A percentile compares a stretch with the other conserved stretches of the same genome.
Evolutionary conservation across 2,329 filamentous ascomycete species (phyloP).

Genomic region (Colletotrichum sp.): DNA sequence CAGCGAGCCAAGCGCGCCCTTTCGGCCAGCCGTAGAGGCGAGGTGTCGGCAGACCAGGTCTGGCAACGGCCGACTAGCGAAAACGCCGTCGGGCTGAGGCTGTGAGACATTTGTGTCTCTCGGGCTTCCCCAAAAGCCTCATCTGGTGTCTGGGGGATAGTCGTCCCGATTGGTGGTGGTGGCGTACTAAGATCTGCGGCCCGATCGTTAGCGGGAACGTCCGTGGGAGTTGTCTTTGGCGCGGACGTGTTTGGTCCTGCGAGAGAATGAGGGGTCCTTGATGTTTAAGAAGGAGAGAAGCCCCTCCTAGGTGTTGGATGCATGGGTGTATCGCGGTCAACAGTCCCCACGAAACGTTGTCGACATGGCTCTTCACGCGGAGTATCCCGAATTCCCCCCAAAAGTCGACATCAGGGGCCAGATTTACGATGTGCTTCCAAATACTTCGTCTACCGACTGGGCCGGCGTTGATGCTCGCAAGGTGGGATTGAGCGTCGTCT

Average conservation of each 20-base stretch:
- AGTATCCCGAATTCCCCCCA: slow-evolving; percentile 1
- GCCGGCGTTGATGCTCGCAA: background rate
- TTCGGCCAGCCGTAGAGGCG: background rate
- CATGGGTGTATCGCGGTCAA: background rate
- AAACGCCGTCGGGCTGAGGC: background rate
- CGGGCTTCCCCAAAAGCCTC: slow-evolving; percentile 3
- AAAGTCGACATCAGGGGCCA: slow-evolving; percentile 9
- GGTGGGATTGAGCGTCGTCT: background rate
- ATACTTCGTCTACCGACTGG: background rate
- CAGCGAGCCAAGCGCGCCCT: background rate
- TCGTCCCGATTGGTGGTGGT: background rate
- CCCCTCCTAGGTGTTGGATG: background rate
- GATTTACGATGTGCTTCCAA: slow-evolving; percentile 10
- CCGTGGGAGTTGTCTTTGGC: background rate
- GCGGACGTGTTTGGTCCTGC: background rate
- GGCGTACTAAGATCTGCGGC: background rate
- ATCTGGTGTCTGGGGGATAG: background rate
- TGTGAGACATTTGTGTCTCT: background rate
- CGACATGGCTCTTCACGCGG: background rate
- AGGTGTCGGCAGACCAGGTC: background rate
- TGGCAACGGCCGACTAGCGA: background rate
- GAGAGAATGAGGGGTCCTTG: background rate
- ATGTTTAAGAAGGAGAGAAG: background rate
- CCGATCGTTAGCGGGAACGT: background rate
- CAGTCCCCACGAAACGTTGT: background rate